A percentile compares a stretch with the other conserved stretches of the same genome.
Evolutionary conservation across 805 yeast species (phyloP).

Genomic region (Pichia nakasei): DNA sequence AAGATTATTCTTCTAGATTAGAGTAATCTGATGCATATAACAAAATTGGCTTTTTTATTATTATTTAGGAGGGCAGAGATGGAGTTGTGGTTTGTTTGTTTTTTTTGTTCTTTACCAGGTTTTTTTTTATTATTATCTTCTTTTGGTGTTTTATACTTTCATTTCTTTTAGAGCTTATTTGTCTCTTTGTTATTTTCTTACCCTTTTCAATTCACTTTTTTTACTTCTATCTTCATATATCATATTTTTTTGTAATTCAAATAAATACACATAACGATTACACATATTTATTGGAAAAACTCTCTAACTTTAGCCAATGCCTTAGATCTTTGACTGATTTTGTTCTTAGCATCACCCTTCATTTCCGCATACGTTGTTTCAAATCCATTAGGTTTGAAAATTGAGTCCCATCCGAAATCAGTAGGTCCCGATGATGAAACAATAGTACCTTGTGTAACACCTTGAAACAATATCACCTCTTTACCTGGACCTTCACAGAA

Average conservation of each 20-base stretch:
- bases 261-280: no score
- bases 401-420: conserved; percentile 90
- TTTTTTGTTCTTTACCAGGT: no score
- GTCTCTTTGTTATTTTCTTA: no score
- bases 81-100: no score
- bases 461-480: conserved; percentile 74
- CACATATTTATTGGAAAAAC: conserved; percentile 29
- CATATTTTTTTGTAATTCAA: no score
- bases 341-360: conserved; percentile 66
- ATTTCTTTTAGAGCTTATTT: no score
- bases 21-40: background rate
- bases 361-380: conserved; percentile 82
- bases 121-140: no score
- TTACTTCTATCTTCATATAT: background rate
- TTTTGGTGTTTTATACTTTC: no score
- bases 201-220: background rate
- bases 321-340: conserved; percentile 77
- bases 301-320: conserved; percentile 69
- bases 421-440: conserved; percentile 65
- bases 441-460: conserved; percentile 71
- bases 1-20: background rate
- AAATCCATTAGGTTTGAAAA: conserved; percentile 76
- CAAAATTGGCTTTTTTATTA: background rate
- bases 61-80: no score
- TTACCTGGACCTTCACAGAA: conserved; percentile 75